These are phyloP conservation scores for Paxillus ammoniavirescens DNA, from an alignment of 768 basidiomycete species.

Conservation along the genomic window DNA sequence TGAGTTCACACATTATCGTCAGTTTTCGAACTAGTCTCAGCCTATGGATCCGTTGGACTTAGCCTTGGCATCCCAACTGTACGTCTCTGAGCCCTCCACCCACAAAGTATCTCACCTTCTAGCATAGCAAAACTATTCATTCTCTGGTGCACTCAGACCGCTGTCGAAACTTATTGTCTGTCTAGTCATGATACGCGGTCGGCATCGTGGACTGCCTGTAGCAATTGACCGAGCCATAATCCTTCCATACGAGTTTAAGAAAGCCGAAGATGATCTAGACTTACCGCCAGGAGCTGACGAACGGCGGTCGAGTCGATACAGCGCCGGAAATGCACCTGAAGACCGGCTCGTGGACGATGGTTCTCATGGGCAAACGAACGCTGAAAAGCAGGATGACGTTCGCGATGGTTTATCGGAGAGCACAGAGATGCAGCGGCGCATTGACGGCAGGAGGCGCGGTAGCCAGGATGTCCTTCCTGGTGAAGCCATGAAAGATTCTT, in stretches of 20 bases:
- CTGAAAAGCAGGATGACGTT: neutral
- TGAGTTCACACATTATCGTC: neutral
- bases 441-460: neutral
- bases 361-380: neutral
- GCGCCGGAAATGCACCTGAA: neutral
- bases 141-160: conserved; percentile 73
- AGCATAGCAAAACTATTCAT: conserved; percentile 71
- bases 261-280: conserved; percentile 16
- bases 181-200: conserved; percentile 90
- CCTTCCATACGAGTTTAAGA: conserved; percentile 64
- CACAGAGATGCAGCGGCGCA: neutral
- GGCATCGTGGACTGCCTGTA: conserved; percentile 85
- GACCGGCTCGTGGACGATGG: neutral
- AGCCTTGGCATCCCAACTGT: conserved; percentile 86
- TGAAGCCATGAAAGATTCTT: neutral
- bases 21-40: conserved; percentile 89
- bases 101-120: conserved; percentile 1
- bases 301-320: conserved; percentile 3
- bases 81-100: conserved; percentile 20
- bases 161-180: conserved; percentile 87
- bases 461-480: conserved; percentile 1
- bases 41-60: conserved; percentile 87
- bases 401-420: neutral
- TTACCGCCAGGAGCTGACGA: conserved; percentile 9
- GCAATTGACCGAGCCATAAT: conserved; percentile 88